These are phyloP conservation scores for Phytophthora brassicae DNA, from an alignment of 352 stramenopile genomes.

Conservation along the genomic window DNA sequence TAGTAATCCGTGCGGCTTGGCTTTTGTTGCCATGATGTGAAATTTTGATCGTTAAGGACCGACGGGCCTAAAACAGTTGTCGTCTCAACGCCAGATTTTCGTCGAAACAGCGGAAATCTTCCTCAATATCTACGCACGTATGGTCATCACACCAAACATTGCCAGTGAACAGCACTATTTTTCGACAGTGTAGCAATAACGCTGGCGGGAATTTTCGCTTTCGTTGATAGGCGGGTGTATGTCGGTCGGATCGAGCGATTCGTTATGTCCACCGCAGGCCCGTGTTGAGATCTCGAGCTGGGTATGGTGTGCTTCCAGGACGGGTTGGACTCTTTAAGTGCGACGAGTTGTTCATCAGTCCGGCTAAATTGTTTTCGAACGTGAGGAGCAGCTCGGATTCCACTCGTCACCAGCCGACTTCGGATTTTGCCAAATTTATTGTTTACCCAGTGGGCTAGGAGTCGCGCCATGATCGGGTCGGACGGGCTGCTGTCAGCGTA, in stretches of 20 bases:
- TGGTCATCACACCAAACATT: constrained; percentile 37
- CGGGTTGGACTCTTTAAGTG: constrained; percentile 9
- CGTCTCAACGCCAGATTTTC: constrained; percentile 17
- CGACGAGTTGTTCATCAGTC: constrained; percentile 13
- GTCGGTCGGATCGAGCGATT: too few species aligned
- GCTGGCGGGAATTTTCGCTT: too few species aligned
- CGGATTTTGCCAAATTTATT: constrained; percentile 20
- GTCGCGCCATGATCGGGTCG: not conserved
- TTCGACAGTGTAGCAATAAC: too few species aligned
- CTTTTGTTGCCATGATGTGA: constrained; percentile 10
- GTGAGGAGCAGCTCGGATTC: not conserved
- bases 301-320: not conserved
- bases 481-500: constrained; percentile 2
- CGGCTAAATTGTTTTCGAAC: constrained; percentile 8
- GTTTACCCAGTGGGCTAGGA: constrained; percentile 16
- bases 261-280: too few species aligned
- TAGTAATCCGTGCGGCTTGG: constrained; percentile 12
- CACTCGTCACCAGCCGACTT: not conserved
- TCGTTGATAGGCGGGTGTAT: too few species aligned
- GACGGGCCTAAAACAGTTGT: constrained; percentile 9
- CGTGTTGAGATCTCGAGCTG: too few species aligned
- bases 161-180: too few species aligned
- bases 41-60: constrained; percentile 22
- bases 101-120: constrained; percentile 3
- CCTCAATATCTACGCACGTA: constrained; percentile 23